Conservation (phyloP, 352 stramenopile species). For the Phytophthora megakarya region DNA sequence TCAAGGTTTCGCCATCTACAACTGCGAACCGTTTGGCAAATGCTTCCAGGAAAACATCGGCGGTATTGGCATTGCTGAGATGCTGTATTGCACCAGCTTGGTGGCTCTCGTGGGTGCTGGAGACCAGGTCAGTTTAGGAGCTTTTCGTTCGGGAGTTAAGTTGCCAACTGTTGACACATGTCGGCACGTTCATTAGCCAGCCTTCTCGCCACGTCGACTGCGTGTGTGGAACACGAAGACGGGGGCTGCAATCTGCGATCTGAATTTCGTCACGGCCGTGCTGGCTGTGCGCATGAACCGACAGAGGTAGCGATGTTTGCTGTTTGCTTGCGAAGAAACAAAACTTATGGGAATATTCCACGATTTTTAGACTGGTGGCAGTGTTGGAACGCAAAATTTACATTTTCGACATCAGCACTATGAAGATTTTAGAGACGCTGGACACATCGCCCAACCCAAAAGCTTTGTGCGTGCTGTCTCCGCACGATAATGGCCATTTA, state of each 20-base stretch:
- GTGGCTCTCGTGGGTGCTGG: slow-evolving; percentile 91
- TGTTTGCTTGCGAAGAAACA: background rate
- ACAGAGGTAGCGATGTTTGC: slow-evolving; percentile 53
- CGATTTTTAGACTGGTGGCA: slow-evolving; percentile 59
- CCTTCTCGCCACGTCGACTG: slow-evolving; percentile 90
- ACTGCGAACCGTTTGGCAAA: slow-evolving; percentile 91
- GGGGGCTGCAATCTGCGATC: slow-evolving; percentile 87
- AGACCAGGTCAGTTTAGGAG: slow-evolving; percentile 66
- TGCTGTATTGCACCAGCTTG: slow-evolving; percentile 94
- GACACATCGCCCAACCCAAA: slow-evolving; percentile 90
- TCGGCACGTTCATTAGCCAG: slow-evolving; percentile 55
- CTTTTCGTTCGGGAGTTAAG: background rate
- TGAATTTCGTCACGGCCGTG: slow-evolving; percentile 92
- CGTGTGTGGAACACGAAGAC: slow-evolving; percentile 94
- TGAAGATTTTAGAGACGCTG: slow-evolving; percentile 93
- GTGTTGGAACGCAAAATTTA: slow-evolving; percentile 91
- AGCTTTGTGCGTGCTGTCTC: slow-evolving; percentile 82
- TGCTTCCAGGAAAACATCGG: slow-evolving; percentile 89
- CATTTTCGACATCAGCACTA: slow-evolving; percentile 94
- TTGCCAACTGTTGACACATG: background rate
- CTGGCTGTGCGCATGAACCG: slow-evolving; percentile 92
- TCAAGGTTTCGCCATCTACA: slow-evolving; percentile 91
- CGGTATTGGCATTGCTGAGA: slow-evolving; percentile 91
- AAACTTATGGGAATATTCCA: slow-evolving; percentile 7
- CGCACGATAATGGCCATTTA: slow-evolving; percentile 85